A percentile compares a stretch with the other conserved stretches of the same genome.
Evolutionary conservation across 2,329 filamentous ascomycete genomes (phyloP).

Genomic region (Aciculosporium take): DNA sequence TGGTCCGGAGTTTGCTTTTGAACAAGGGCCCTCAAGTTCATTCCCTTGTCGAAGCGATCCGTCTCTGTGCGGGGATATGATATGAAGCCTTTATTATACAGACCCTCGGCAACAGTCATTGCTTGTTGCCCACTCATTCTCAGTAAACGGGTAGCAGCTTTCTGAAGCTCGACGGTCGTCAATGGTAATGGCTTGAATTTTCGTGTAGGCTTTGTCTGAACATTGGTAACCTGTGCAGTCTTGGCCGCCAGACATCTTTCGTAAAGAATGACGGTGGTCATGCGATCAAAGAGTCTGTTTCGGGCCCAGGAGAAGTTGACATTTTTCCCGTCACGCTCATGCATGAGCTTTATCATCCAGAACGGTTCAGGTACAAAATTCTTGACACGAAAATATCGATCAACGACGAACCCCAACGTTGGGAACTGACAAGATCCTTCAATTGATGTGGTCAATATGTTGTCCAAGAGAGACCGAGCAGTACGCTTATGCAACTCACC

Average conservation of each 20-base stretch:
- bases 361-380: constrained; percentile 89
- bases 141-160: constrained; percentile 79
- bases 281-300: constrained; percentile 74
- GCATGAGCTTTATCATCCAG: constrained; percentile 79
- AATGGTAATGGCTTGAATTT: constrained; percentile 90
- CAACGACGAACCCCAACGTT: constrained; percentile 90
- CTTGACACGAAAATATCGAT: constrained; percentile 83
- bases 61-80: constrained; percentile 97
- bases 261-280: constrained; percentile 65
- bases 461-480: not conserved
- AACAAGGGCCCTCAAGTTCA: constrained; percentile 67
- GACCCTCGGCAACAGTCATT: constrained; percentile 72
- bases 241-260: constrained; percentile 71
- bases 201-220: constrained; percentile 79
- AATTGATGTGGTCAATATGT: not conserved
- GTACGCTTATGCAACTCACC: constrained; percentile 32
- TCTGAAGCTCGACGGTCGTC: constrained; percentile 92
- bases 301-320: constrained; percentile 78
- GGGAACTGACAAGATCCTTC: constrained; percentile 91
- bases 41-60: constrained; percentile 82
- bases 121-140: constrained; percentile 83
- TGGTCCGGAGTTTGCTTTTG: constrained; percentile 69
- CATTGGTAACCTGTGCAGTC: constrained; percentile 65
- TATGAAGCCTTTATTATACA: constrained; percentile 93
- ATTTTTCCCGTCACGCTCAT: constrained; percentile 61